These are phyloP conservation scores for Hortiboletus flavorubellus DNA, from an alignment of 768 basidiomycete genomes.

Conservation along the genomic window DNA sequence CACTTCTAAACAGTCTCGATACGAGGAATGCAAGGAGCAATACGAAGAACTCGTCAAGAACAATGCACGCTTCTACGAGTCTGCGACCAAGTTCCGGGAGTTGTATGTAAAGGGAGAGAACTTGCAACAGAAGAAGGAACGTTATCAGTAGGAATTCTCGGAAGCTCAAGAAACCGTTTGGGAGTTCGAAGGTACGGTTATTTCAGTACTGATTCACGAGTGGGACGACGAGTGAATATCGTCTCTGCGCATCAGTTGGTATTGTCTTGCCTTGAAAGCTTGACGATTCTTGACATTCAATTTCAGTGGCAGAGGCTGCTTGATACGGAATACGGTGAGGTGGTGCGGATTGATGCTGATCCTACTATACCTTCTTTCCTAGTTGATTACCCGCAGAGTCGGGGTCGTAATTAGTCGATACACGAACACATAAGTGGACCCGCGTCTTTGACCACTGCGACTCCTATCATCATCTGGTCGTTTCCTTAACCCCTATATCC, in stretches of 20 bases:
- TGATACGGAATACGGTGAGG: no score
- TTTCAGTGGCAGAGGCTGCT: no score
- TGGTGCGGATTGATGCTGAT: background rate
- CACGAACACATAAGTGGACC: background rate
- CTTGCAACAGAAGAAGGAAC: constrained; percentile 56
- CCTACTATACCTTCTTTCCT: background rate
- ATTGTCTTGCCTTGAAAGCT: no score
- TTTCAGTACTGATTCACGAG: background rate
- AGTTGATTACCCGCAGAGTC: background rate
- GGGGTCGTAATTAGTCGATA: background rate
- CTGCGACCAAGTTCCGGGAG: constrained; percentile 82
- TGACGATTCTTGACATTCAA: no score
- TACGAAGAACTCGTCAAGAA: constrained; percentile 62
- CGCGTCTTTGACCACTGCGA: background rate
- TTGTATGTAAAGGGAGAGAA: constrained; percentile 68
- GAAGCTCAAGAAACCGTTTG: constrained; percentile 62
- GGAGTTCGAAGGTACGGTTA: constrained; percentile 54
- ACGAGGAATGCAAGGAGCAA: constrained; percentile 64
- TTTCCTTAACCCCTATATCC: background rate
- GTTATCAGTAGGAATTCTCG: constrained; percentile 57
- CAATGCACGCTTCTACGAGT: constrained; percentile 80
- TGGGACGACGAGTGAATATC: background rate
- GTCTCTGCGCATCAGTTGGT: no score
- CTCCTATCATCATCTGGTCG: background rate
- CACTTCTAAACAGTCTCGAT: constrained; percentile 66